Conservation (phyloP, 2,329 filamentous ascomycete species). For the Orbilia oligospora region DNA sequence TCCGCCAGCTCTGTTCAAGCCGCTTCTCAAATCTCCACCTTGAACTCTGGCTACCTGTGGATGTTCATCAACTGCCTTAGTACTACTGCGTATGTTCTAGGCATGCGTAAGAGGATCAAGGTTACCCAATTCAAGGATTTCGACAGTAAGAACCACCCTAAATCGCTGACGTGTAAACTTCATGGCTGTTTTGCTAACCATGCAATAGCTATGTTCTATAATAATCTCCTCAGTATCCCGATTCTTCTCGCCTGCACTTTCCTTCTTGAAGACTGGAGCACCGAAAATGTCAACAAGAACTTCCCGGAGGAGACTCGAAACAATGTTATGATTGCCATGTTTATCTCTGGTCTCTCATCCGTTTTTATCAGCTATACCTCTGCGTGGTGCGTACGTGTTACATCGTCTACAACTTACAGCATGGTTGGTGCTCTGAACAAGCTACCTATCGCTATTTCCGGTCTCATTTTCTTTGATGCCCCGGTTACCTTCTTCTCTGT, state of each 20-base stretch:
- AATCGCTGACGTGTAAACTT: too few species aligned
- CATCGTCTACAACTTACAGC: constrained; percentile 89
- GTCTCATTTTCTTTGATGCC: constrained; percentile 94
- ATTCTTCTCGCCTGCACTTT: constrained; percentile 87
- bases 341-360: constrained; percentile 91
- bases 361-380: constrained; percentile 99
- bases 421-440: constrained; percentile 99
- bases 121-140: constrained; percentile 99
- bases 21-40: constrained; percentile 83
- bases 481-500: constrained; percentile 88
- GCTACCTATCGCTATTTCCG: constrained; percentile 92
- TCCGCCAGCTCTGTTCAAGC: constrained; percentile 74
- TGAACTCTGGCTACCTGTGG: constrained; percentile 97
- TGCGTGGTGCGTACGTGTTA: constrained; percentile 98
- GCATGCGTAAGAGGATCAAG: constrained; percentile 99
- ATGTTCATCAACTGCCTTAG: constrained; percentile 98
- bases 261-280: constrained; percentile 91
- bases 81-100: constrained; percentile 87
- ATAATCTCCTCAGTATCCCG: constrained; percentile 96
- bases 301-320: constrained; percentile 88
- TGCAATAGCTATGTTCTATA: constrained; percentile 94
- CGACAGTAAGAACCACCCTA: constrained; percentile 80
- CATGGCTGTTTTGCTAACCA: constrained; percentile 65
- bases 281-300: constrained; percentile 84
- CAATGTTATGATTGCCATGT: constrained; percentile 85